Percentiles rank a stretch among this genome's conserved stretches.
Conservation (phyloP, 1,139 yeast species). For the Blastobotrys serpentis region DNA sequence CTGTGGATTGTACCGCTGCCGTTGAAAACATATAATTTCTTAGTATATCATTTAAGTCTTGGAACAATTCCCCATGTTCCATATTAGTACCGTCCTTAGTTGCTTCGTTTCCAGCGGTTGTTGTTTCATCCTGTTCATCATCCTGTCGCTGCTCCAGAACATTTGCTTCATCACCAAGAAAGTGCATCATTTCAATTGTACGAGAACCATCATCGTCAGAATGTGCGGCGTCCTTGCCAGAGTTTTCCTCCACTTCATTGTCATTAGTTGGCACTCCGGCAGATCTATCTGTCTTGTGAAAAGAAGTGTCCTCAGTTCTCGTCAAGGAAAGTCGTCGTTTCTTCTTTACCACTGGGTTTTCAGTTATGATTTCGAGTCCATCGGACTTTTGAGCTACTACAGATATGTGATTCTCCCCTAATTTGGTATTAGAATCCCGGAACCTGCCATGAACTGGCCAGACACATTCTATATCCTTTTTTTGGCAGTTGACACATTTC, state of each 20-base stretch:
- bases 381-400: neutral
- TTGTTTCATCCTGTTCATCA: neutral
- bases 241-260: too few species aligned
- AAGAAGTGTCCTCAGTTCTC: too few species aligned
- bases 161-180: too few species aligned
- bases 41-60: constrained; percentile 31
- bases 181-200: too few species aligned
- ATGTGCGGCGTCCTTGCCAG: too few species aligned
- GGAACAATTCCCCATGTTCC: neutral
- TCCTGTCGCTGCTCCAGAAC: too few species aligned
- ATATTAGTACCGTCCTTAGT: too few species aligned
- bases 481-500: constrained; percentile 8
- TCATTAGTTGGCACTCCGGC: too few species aligned
- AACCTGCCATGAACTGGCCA: neutral
- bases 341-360: neutral
- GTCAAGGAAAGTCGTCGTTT: neutral
- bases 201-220: too few species aligned
- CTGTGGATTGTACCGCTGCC: constrained; percentile 18
- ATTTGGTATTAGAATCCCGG: neutral
- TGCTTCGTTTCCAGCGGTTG: too few species aligned
- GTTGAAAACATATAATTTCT: constrained; percentile 38
- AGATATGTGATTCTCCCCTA: constrained; percentile 1
- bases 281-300: too few species aligned
- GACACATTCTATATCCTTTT: constrained; percentile 12
- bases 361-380: constrained; percentile 20